phyloP scores from a whole-genome alignment of 1,284 basidiomycete species.

The Chalciporus piperatoides region DNA sequence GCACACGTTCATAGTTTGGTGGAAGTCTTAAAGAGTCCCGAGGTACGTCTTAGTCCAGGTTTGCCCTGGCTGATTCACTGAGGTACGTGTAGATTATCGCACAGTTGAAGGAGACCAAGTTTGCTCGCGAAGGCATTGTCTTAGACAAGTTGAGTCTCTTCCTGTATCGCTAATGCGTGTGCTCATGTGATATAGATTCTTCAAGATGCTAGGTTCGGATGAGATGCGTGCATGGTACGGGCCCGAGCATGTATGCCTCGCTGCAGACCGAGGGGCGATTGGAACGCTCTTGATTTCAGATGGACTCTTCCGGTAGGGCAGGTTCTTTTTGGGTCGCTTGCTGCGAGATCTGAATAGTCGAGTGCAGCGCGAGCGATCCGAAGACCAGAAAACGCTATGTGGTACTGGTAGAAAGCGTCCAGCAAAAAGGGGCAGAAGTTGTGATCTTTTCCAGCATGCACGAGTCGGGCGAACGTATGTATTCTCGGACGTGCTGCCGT shows the following conservation, averaged over 20 bases:
- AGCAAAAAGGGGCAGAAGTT: slow-evolving; percentile 87
- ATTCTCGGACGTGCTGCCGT: background rate
- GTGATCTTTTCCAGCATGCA: slow-evolving; percentile 99
- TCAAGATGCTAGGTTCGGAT: slow-evolving; percentile 93
- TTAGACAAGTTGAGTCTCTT: slow-evolving; percentile 68
- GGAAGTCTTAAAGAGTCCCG: slow-evolving; percentile 92
- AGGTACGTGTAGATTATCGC: slow-evolving; percentile 48
- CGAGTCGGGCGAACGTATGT: slow-evolving; percentile 91
- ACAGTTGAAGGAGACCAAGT: slow-evolving; percentile 95
- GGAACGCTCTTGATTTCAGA: slow-evolving; percentile 96
- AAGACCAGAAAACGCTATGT: slow-evolving; percentile 83
- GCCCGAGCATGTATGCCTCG: slow-evolving; percentile 88
- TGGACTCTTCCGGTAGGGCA: slow-evolving; percentile 79
- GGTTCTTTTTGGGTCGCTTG: background rate
- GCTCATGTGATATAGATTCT: slow-evolving; percentile 63
- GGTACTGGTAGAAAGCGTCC: slow-evolving; percentile 83
- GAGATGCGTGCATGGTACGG: slow-evolving; percentile 99
- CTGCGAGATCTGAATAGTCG: background rate
- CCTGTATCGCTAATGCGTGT: background rate
- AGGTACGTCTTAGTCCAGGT: slow-evolving; percentile 47
- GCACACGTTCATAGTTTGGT: slow-evolving; percentile 95
- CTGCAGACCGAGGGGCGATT: slow-evolving; percentile 90
- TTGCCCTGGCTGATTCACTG: background rate
- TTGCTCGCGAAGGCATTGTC: slow-evolving; percentile 90
- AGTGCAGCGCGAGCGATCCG: slow-evolving; percentile 67